Base-by-base conservation (phyloP, 1,284 basidiomycete species). In the Gymnopus androsaceus region DNA sequence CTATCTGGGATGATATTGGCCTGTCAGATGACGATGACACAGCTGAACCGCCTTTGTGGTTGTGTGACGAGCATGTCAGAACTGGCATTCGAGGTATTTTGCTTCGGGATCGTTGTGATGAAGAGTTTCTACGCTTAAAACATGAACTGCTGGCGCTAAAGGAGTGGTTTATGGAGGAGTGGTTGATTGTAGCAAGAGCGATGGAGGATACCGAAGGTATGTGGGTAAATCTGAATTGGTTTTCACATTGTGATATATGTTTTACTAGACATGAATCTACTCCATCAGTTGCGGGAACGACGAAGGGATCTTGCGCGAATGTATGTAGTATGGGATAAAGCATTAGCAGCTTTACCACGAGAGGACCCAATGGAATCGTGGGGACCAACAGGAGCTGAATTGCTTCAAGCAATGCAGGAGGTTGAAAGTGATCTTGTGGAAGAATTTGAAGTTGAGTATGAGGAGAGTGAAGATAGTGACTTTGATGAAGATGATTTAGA, bases 1-100 rank as follows among this genome's bases (percentile, higher is more conserved):
- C 23, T 3, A 64, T 66, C 15, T 66, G 61, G 61, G 55, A 64
- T 23, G 61, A 66, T 54, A 44, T 60, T 5, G 61, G 63, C 0
- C 45, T 65, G 3, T 40, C 15, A 17, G 60, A 63, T 30, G 57
- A 54, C 12, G 25, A 51, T 34, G 36, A 51, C 36, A 9, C 33
- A 14, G 31, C 25, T 3, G 27, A 14, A 19, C 17, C 11, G 8
- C 53, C 40, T 21, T 12, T 12, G 3, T 59, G 57, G 57, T 23
- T 59, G 4, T 14, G 38, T 11, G 48, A 55, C 19, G 44, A 55
- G 7, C 15, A 45, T 14, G 44, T 52, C 3, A 28, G 57, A 1
- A 33, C 17, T 19, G 57, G 57, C 1, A 59, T 59, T 33, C 40
- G 25, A 12, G 53, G 30, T 3, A 19, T 59, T 8, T 33, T 59